Evolutionary conservation across 108 stramenopile genomes (phyloP).

Genomic region (Fragilaria crotonensis): DNA sequence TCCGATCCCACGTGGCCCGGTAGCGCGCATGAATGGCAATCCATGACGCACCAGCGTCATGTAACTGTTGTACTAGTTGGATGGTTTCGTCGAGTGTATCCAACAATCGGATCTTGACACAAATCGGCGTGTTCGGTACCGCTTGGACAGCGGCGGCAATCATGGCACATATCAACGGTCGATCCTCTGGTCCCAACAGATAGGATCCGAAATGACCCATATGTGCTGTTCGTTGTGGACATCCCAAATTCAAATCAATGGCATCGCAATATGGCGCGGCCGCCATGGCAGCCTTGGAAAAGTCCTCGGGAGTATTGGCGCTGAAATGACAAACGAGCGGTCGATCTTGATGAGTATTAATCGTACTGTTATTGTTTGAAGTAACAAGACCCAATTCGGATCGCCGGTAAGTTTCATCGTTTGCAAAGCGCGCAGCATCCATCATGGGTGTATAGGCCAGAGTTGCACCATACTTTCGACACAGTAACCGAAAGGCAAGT

Average conservation of each 20-base stretch:
- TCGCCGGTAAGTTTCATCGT: constrained; percentile 35
- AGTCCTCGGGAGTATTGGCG: constrained; percentile 74
- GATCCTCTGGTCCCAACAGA: constrained; percentile 69
- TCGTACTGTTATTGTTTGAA: too few relatives aligned
- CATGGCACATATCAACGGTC: constrained; percentile 61
- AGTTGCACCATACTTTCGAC: constrained; percentile 91
- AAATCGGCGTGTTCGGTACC: constrained; percentile 72
- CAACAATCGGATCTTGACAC: constrained; percentile 86
- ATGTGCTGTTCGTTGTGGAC: constrained; percentile 91
- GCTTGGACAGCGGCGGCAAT: constrained; percentile 48
- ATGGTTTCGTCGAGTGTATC: constrained; percentile 79
- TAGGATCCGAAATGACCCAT: constrained; percentile 89
- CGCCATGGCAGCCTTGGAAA: constrained; percentile 45
- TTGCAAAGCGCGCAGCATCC: constrained; percentile 61
- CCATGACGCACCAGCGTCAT: constrained; percentile 77
- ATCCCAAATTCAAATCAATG: constrained; percentile 90
- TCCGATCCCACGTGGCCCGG: constrained; percentile 76
- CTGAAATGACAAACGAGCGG: constrained; percentile 88
- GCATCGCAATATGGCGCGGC: constrained; percentile 73
- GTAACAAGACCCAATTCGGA: constrained; percentile 74
- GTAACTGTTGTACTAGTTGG: constrained; percentile 56
- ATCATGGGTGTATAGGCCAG: constrained; percentile 98
- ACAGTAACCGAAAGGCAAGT: constrained; percentile 85
- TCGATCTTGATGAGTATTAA: too few relatives aligned
- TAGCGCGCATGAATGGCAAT: constrained; percentile 90